Base-by-base conservation (phyloP, 208 protist genomes). In the Trypanosomatidae sp. region DNA sequence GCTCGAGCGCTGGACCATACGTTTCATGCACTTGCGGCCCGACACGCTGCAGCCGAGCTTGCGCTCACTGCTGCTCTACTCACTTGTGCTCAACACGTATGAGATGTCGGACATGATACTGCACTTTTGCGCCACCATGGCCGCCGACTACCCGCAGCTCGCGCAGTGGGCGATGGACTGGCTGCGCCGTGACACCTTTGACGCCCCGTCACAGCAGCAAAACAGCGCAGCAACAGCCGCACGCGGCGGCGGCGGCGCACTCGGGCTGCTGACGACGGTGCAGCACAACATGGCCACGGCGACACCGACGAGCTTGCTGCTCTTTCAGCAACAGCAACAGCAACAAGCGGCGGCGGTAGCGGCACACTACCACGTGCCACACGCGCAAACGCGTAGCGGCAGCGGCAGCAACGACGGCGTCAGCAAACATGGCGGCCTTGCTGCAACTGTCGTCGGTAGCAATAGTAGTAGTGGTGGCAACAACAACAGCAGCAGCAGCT, bases 31-130 rank as follows among this genome's bases (percentile, higher is more conserved):
- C 23, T 67, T 99, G 8, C 83, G 87, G 48, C 78, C 87, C 21
- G 83, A 88, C 56, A 77, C 95, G 39, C 74, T 90, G 43, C 78
- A 96, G 48, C 80, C 96, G 2, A 95, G 95, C 38, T 63, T 96
- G 42, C 97, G 95, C 13, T 88, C 98, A 3, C 71, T 99, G 15
- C 63, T 95, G 52, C 72, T 99, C 3, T 85, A 97, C 38, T 88
- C 85, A 4, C 79, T 99, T 6, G 94, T 98, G 7, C 51, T 98
- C 18, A 42, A 61, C 22, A 88, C 89, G 4, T 55, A 68, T 33
- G 78, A 98, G 54, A 91, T 99, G 59, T 73, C 84, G 3, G 74
- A 96, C 18, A 94, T 88, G 64, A 98, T 97, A 66, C 56, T 99
- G 28, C 97, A 99, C 61, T 99, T 94, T 51, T 89, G 77, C 55